phyloP scores from a whole-genome alignment of 129 eudicot species.

The Calendula officinalis region DNA sequence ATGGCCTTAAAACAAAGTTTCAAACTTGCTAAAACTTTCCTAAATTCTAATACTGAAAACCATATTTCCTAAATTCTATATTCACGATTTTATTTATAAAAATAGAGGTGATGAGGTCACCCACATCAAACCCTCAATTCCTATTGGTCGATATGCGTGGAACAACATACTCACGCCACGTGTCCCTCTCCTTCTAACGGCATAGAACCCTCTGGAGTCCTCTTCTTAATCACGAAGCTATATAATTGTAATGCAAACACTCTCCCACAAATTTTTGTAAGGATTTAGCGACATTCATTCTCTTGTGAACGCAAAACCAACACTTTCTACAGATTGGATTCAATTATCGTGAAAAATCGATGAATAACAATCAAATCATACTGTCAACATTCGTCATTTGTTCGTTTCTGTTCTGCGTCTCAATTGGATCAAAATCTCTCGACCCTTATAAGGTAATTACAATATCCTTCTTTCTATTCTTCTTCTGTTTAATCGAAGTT shows the following conservation, averaged over 20 bases:
- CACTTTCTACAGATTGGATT: slow-evolving; percentile 3
- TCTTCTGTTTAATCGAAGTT: not conserved
- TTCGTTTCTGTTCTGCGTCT: slow-evolving; percentile 22
- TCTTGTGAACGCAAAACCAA: not conserved
- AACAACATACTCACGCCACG: slow-evolving; percentile 25
- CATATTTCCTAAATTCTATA: no score
- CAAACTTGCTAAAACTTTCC: no score
- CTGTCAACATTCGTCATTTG: slow-evolving; percentile 14
- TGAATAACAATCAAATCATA: slow-evolving; percentile 37
- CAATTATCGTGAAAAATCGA: slow-evolving; percentile 5
- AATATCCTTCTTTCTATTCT: not conserved
- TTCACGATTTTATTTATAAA: not conserved
- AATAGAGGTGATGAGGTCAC: not conserved
- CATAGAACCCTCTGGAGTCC: slow-evolving; percentile 32
- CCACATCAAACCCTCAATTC: slow-evolving; percentile 24
- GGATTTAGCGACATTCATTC: slow-evolving; percentile 4
- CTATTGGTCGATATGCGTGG: slow-evolving; percentile 30
- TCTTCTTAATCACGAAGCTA: slow-evolving; percentile 26
- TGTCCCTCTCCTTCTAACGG: slow-evolving; percentile 4
- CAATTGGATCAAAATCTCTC: slow-evolving; percentile 45
- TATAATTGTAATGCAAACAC: slow-evolving; percentile 4
- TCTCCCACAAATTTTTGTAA: not conserved
- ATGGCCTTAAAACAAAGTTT: no score
- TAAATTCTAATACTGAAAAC: no score
- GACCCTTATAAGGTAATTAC: slow-evolving; percentile 79